A percentile compares a stretch with the other conserved stretches of the same genome.
Evolutionary conservation across 164 flowering plant genomes (phyloP).

Genomic region (Buxus sempervirens): DNA sequence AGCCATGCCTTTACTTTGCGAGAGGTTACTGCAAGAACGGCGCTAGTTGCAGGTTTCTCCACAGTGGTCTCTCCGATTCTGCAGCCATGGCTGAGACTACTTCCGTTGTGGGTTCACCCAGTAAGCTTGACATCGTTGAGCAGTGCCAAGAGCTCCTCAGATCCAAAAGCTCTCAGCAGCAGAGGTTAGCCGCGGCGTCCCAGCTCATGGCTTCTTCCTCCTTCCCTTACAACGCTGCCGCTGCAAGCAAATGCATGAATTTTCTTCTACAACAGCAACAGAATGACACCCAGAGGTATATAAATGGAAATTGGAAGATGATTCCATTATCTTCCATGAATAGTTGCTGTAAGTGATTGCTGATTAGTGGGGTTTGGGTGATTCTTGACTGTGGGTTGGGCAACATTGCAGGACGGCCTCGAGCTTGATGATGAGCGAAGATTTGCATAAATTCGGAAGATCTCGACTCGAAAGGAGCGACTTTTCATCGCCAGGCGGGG

Average conservation of each 20-base stretch:
- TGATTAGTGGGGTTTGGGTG: no score
- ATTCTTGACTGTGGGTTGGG: no score
- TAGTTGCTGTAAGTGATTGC: neutral
- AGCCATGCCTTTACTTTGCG: constrained; percentile 67
- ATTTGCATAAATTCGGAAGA: constrained; percentile 47
- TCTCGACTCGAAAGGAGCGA: constrained; percentile 48
- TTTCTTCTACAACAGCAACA: constrained; percentile 39
- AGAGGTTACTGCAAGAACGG: constrained; percentile 83
- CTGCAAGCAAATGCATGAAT: constrained; percentile 44
- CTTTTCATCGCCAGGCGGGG: constrained; percentile 38
- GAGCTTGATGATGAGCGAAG: constrained; percentile 60
- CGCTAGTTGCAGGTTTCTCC: constrained; percentile 57
- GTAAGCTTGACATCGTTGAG: constrained; percentile 45
- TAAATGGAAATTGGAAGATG: neutral
- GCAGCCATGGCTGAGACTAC: constrained; percentile 16
- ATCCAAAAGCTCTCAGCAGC: constrained; percentile 44
- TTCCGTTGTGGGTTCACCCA: constrained; percentile 39
- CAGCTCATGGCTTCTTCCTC: constrained; percentile 49
- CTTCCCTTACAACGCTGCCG: constrained; percentile 33
- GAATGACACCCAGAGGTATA: constrained; percentile 57
- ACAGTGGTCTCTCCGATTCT: constrained; percentile 31
- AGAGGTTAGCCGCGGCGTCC: constrained; percentile 39
- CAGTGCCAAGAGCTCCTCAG: constrained; percentile 62
- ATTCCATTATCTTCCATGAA: neutral
- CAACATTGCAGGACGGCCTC: constrained; percentile 42